These are phyloP conservation scores for Aspergillus sojae DNA, from an alignment of 2,329 filamentous ascomycete species.

Conservation along the genomic window DNA sequence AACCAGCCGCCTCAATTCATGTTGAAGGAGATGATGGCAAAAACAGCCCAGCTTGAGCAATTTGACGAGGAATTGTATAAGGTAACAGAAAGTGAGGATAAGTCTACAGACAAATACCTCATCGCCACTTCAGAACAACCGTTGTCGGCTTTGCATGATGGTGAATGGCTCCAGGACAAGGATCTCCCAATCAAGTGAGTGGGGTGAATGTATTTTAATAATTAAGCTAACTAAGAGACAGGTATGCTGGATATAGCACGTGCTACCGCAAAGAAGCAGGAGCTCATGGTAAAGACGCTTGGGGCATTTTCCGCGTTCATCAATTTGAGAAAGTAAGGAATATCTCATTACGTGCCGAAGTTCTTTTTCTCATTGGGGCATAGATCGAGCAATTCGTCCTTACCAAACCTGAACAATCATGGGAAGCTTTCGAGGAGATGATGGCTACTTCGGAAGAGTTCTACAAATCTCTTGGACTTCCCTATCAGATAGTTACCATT, in stretches of 20 bases:
- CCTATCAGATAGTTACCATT: slow-evolving; percentile 90
- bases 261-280: slow-evolving; percentile 97
- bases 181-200: slow-evolving; percentile 83
- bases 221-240: slow-evolving; percentile 25
- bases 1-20: slow-evolving; percentile 92
- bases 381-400: slow-evolving; percentile 77
- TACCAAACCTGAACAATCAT: slow-evolving; percentile 85
- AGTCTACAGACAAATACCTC: slow-evolving; percentile 81
- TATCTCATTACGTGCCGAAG: neutral
- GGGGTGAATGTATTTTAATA: neutral
- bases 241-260: slow-evolving; percentile 85
- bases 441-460: slow-evolving; percentile 89
- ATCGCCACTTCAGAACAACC: slow-evolving; percentile 93
- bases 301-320: slow-evolving; percentile 97
- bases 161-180: slow-evolving; percentile 85
- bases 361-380: slow-evolving; percentile 16
- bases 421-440: slow-evolving; percentile 94
- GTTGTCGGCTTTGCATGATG: slow-evolving; percentile 86
- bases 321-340: slow-evolving; percentile 83
- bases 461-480: slow-evolving; percentile 84
- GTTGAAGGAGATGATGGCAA: slow-evolving; percentile 93
- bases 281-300: slow-evolving; percentile 87
- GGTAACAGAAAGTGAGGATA: slow-evolving; percentile 79
- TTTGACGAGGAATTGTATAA: slow-evolving; percentile 99
- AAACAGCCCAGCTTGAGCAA: slow-evolving; percentile 94